Evolutionary conservation across 306 rosid species (phyloP).

Genomic region (Adenanthera pavonina): DNA sequence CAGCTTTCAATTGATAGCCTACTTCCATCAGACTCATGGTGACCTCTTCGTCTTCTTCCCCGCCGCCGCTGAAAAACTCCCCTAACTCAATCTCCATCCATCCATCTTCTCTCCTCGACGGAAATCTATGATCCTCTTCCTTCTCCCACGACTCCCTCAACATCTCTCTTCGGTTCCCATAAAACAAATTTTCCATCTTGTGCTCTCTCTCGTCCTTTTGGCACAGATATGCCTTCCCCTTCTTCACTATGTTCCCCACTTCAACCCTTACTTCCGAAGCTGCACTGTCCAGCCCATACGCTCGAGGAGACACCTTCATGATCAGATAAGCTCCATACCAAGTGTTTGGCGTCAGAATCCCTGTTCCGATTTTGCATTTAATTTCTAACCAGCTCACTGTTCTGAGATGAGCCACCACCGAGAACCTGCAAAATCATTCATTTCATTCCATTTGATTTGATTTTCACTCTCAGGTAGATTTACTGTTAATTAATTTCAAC

Average conservation of each 20-base stretch:
- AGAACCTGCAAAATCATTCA: conserved; percentile 49
- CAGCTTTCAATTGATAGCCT: conserved; percentile 64
- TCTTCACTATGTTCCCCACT: conserved; percentile 38
- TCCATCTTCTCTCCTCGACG: conserved; percentile 51
- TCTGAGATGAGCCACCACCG: conserved; percentile 58
- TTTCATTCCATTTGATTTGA: too few relatives aligned
- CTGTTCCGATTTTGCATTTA: conserved; percentile 49
- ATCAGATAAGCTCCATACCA: conserved; percentile 62
- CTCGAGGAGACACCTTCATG: conserved; percentile 51
- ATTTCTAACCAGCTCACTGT: conserved; percentile 65
- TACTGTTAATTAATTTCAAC: too few relatives aligned
- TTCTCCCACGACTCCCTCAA: conserved; percentile 14
- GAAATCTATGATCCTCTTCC: not conserved
- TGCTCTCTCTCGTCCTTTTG: conserved; percentile 29
- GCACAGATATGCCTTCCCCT: conserved; percentile 42
- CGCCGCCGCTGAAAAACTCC: conserved; percentile 50
- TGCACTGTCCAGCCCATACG: conserved; percentile 57
- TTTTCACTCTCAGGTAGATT: too few relatives aligned
- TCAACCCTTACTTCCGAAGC: conserved; percentile 47
- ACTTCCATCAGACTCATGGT: conserved; percentile 55
- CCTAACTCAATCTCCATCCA: conserved; percentile 83
- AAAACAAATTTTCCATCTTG: conserved; percentile 37
- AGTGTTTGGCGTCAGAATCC: conserved; percentile 53
- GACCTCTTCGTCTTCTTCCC: conserved; percentile 50
- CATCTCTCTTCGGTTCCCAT: conserved; percentile 40